Evolutionary conservation across 192 early-diverging fungal species (phyloP), one percentile per base, ranked within the genome.

Genomic region (Polychytrium aggregatum): DNA sequence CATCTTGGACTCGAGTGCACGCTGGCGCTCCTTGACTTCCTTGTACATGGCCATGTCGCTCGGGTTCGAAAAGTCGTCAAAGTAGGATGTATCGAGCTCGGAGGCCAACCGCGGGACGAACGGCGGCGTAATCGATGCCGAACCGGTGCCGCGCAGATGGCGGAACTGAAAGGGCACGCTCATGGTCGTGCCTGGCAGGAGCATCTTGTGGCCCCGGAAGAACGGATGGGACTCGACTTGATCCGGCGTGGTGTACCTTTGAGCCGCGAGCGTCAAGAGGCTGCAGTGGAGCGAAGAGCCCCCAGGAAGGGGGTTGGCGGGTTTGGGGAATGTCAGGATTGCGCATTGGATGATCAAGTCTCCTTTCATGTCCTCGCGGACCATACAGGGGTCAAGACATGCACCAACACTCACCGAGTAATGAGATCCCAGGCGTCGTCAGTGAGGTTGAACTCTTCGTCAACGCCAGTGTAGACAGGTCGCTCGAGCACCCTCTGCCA

Each of bases 401-500:
- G n/a, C 0, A 2, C 17, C 18, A 44, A 21, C 14, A 20, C 41
- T 51, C 44, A 70, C 48, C 64, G 67, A 1, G 63, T 78, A 38
- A 90, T 83, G 24, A 92, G 66, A 40, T 78, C 70, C 87, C 88
- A 90, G 4, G 84, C 82, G 16, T 74, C 68, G 47, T 86, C 78
- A 0, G 78, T 71, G 37, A 92, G 49, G 55, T 86, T 88, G 50
- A 82, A 78, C 57, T 83, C 86, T 36, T 74, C 81, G 56, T 89
- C 87, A 27, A 68, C 63, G 9, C 84, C 83, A 37, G 73, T 67
- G 61, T 86, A 90, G 34, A 82, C 69, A 21, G 88, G 88, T n/a
- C 83, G 56, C 57, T 79, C 81, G 55, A 91, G 70, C 0, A 86
- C 83, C 38, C 70, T 70, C 34, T 64, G 55, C 84, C 84, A 89